Conservation (phyloP, 2,329 filamentous ascomycete species). For the Trichoderma citrinoviride region DNA sequence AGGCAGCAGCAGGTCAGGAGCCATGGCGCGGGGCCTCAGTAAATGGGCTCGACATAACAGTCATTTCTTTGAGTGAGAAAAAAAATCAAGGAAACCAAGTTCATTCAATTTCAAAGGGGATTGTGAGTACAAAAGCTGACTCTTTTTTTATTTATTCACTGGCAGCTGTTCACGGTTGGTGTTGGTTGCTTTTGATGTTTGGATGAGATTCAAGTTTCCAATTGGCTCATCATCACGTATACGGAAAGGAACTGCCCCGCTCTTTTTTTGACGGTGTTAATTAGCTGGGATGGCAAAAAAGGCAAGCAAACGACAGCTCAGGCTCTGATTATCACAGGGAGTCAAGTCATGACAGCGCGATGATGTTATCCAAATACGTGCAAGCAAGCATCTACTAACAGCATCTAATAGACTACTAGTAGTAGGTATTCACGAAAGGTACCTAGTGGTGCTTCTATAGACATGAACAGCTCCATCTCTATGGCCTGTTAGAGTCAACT, state of each 20-base stretch:
- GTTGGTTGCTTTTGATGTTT: background rate
- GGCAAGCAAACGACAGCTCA: too few relatives aligned
- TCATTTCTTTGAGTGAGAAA: background rate
- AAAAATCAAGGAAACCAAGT: too few relatives aligned
- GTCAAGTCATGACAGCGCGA: too few relatives aligned
- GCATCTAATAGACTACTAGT: too few relatives aligned
- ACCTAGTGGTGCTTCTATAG: background rate
- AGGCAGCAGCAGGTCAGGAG: constrained; percentile 55
- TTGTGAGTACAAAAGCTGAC: background rate
- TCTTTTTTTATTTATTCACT: background rate
- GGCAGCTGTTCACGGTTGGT: background rate
- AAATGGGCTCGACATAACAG: background rate
- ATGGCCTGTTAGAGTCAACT: too few relatives aligned
- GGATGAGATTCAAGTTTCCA: background rate
- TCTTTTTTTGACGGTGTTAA: background rate
- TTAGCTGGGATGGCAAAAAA: background rate
- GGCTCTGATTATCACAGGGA: too few relatives aligned
- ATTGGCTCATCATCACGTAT: constrained; percentile 4
- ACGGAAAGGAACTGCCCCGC: background rate
- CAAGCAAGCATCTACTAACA: too few relatives aligned
- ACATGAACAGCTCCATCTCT: background rate
- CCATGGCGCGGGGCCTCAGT: constrained; percentile 26
- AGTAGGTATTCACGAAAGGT: too few relatives aligned
- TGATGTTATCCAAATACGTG: too few relatives aligned
- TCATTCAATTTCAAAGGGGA: too few relatives aligned